Evolutionary conservation across 441 rosid genomes (phyloP), one percentile per base, ranked within the genome.

Genomic region (Flueggea neowawraea): DNA sequence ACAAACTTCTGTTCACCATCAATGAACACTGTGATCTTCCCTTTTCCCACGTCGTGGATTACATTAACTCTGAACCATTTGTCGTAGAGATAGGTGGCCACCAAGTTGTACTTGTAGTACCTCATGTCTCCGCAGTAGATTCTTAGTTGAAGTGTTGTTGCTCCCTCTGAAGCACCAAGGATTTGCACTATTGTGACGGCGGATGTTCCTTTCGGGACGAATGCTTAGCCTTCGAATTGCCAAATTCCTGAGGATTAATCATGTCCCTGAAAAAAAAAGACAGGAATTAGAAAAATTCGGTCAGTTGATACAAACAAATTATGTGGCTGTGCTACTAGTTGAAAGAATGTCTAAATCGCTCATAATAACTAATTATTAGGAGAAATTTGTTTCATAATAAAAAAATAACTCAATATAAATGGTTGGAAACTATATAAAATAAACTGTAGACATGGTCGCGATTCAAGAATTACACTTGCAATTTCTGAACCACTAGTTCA

Each of bases 211-310:
- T 41, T 13, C 3, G 81, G 78, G 12, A 70, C 73, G 52, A 62
- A 70, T 4, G 68, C 75, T 11, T 67, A 11, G 16, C 70, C 78
- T 49, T 73, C 81, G 16, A 73, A 73, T 12, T 67, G 81, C 78
- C 81, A 73, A 28, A 67, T 70, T 4, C 68, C 68, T 7, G 70
- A 70, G 0, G 69, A 63, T 28, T 70, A 73, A 7, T 53, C 41
- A 22, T 69, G 65, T 10, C 72, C 68, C 75, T 77, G 32, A 39
- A 6, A 5, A 15, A 12, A 28, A 36, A 36, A 36, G 41, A 22
- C 28, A 22, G 28, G 2, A 22, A 22, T 22, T 22, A 22, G 28
- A 22, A 22, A 22, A 22, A 22, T 1, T 22, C 28, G 28, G 28
- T 22, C 28, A 22, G 28, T 22, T 22, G 28, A 22, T 22, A 22